phyloP scores from a whole-genome alignment of 2,329 filamentous ascomycete species.

The Alternaria dauci region DNA sequence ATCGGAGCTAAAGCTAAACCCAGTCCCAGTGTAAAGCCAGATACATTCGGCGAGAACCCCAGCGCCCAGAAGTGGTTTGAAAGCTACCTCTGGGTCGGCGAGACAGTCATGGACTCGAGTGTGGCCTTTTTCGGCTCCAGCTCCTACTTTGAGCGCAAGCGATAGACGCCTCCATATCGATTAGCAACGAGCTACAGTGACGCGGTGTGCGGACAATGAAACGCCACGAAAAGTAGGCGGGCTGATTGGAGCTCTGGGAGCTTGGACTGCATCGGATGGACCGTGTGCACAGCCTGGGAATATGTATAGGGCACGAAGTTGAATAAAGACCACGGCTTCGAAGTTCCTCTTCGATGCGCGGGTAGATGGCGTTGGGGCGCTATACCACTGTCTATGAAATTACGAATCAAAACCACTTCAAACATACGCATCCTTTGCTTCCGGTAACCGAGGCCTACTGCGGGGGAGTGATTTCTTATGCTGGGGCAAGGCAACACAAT shows the following conservation, averaged over 20 bases:
- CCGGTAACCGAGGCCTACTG: neutral
- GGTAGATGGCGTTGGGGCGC: slow-evolving; percentile 12
- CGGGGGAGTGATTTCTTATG: neutral
- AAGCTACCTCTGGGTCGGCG: slow-evolving; percentile 91
- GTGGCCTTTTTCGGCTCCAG: slow-evolving; percentile 89
- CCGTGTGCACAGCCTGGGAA: neutral
- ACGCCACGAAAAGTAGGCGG: neutral
- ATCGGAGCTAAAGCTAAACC: slow-evolving; percentile 33
- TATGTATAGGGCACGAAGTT: neutral
- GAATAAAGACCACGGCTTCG: neutral
- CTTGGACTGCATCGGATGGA: neutral
- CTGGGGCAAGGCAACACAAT: neutral
- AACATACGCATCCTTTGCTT: neutral
- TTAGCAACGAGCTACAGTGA: neutral
- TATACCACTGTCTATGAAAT: slow-evolving; percentile 6
- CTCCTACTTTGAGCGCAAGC: slow-evolving; percentile 88
- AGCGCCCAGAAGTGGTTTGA: slow-evolving; percentile 88
- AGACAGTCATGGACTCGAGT: slow-evolving; percentile 98
- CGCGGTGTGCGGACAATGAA: neutral
- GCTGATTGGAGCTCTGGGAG: neutral
- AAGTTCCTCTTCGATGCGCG: slow-evolving; percentile 2
- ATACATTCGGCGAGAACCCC: slow-evolving; percentile 83
- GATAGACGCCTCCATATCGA: slow-evolving; percentile 49
- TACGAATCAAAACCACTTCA: slow-evolving; percentile 10
- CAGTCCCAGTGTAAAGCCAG: slow-evolving; percentile 84